Evolutionary conservation across 2,329 filamentous ascomycete species (phyloP).

Genomic region (Claviceps digitariae): DNA sequence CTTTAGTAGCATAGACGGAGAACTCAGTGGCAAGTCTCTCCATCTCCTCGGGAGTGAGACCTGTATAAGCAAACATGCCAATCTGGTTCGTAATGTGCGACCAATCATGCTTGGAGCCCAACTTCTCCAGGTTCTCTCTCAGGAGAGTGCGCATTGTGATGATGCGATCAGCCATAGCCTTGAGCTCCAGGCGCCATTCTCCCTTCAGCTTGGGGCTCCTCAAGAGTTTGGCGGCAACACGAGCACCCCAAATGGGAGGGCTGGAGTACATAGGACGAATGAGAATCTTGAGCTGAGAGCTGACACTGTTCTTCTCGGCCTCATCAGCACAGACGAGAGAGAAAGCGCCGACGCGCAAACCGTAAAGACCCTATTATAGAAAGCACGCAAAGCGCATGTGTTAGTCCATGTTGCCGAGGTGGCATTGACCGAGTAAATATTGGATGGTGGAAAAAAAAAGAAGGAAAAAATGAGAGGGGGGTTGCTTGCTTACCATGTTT

Average conservation of each 20-base stretch:
- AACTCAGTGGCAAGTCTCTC: constrained; percentile 82
- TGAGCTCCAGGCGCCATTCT: constrained; percentile 94
- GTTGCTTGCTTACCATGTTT: constrained; percentile 82
- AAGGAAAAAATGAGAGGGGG: background rate
- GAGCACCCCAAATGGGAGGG: constrained; percentile 90
- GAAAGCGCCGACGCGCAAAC: constrained; percentile 95
- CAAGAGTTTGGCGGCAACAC: constrained; percentile 84
- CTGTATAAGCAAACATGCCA: constrained; percentile 99
- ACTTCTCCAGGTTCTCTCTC: constrained; percentile 86
- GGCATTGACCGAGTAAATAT: too few species aligned
- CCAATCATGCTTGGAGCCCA: constrained; percentile 96
- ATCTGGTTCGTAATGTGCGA: constrained; percentile 98
- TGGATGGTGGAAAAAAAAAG: background rate
- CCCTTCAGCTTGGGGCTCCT: constrained; percentile 73
- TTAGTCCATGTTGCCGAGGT: background rate
- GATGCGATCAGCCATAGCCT: constrained; percentile 98
- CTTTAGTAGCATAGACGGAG: constrained; percentile 94
- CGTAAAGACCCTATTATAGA: constrained; percentile 66
- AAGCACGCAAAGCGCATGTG: background rate
- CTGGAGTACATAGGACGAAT: constrained; percentile 97
- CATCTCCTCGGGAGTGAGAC: constrained; percentile 84
- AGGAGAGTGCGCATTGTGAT: constrained; percentile 94
- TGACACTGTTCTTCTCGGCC: constrained; percentile 89
- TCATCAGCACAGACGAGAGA: constrained; percentile 73
- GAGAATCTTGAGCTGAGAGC: constrained; percentile 97